These are phyloP conservation scores for Cyclotella baltica DNA, from an alignment of 108 stramenopile genomes.

Conservation along the genomic window DNA sequence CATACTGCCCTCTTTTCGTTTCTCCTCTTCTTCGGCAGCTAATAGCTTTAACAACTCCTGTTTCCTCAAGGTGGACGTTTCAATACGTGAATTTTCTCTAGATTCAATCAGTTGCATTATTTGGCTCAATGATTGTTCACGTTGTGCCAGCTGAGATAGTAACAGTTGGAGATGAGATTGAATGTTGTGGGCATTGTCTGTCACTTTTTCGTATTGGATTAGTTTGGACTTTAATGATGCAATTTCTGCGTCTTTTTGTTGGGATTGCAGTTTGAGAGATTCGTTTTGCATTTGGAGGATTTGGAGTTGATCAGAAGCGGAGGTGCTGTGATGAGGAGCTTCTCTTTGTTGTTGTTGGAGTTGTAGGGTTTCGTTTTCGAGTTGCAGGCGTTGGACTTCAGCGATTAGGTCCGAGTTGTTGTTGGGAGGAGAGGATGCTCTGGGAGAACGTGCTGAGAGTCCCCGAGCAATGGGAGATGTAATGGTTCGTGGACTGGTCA, in stretches of 20 bases:
- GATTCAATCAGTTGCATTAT: slow-evolving; percentile 5
- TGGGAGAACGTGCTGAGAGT: too few relatives aligned
- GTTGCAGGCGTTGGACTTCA: slow-evolving; percentile 5
- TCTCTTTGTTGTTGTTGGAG: not conserved
- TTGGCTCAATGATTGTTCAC: not conserved
- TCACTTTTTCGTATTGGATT: not conserved
- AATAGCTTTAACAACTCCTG: slow-evolving; percentile 1
- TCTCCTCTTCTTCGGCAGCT: slow-evolving; percentile 3
- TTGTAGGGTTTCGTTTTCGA: slow-evolving; percentile 4
- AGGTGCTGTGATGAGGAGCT: not conserved
- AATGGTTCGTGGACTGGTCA: not conserved
- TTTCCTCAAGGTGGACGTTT: not conserved
- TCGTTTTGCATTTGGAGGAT: slow-evolving; percentile 2
- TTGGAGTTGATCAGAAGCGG: too few relatives aligned
- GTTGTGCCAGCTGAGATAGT: not conserved
- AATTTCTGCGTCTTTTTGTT: slow-evolving; percentile 15
- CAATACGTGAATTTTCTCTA: slow-evolving; percentile 3
- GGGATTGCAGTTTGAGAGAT: not conserved
- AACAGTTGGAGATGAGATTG: slow-evolving; percentile 1
- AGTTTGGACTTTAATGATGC: slow-evolving; percentile 12
- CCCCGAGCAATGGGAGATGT: not conserved
- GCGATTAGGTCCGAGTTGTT: not conserved
- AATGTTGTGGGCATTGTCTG: too few relatives aligned
- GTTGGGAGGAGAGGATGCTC: not conserved
- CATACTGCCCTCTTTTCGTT: not conserved